Percentiles rank a stretch among this genome's conserved stretches.
Conservation (phyloP, 192 early-diverging fungal genomes). For the Oehlia diaphana region DNA sequence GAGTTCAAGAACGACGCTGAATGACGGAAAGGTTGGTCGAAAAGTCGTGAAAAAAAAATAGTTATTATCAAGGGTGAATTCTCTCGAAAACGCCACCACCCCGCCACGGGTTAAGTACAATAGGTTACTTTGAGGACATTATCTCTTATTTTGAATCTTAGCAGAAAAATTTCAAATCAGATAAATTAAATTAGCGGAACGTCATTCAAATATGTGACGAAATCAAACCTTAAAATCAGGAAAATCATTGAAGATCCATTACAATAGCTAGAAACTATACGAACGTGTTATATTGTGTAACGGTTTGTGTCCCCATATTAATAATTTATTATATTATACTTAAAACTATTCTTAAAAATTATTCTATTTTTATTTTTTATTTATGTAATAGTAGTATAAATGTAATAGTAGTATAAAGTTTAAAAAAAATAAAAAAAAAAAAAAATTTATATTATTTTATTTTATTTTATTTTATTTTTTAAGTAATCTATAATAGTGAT, state of each 20-base stretch:
- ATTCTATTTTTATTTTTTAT: slow-evolving; percentile 3
- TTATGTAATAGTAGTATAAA: neutral
- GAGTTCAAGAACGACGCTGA: slow-evolving; percentile 15
- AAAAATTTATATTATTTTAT: neutral
- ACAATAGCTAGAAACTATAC: neutral
- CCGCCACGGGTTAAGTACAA: slow-evolving; percentile 17
- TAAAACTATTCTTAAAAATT: neutral
- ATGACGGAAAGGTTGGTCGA: neutral
- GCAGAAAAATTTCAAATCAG: neutral
- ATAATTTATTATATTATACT: neutral
- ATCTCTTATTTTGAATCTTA: neutral
- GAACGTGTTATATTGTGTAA: slow-evolving; percentile 13
- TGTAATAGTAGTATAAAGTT: neutral
- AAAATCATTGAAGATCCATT: slow-evolving; percentile 7
- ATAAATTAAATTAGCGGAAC: slow-evolving; percentile 11
- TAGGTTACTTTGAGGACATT: slow-evolving; percentile 5
- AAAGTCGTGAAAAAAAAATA: neutral
- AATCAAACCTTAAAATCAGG: slow-evolving; percentile 17
- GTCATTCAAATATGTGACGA: slow-evolving; percentile 13
- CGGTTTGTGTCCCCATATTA: neutral
- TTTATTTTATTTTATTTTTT: neutral
- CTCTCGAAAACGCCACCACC: slow-evolving; percentile 5
- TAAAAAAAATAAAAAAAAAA: slow-evolving; percentile 4
- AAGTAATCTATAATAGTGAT: no score
- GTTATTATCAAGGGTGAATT: neutral